Percentiles rank a stretch among this genome's conserved stretches.
Conservation (phyloP, 768 basidiomycete species). For the Rhizopogon rudus region DNA sequence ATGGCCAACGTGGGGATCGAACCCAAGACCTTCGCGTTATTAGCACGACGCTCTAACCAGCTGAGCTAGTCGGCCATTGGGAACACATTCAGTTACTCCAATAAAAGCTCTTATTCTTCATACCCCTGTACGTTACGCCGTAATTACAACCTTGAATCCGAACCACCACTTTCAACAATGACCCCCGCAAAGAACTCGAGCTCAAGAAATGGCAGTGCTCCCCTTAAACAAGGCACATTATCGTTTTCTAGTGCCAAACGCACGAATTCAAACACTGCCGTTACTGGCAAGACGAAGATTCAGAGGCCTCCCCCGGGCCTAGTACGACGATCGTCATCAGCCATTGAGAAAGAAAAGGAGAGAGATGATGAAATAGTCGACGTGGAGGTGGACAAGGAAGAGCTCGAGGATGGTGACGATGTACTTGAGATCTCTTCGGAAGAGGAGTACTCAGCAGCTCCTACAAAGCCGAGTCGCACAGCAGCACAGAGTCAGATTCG, state of each 20-base stretch:
- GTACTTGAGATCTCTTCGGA: conserved; percentile 16
- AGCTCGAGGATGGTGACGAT: neutral
- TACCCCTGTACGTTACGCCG: neutral
- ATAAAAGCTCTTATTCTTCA: neutral
- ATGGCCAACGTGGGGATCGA: conserved; percentile 66
- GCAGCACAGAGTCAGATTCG: neutral
- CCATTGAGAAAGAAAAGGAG: conserved; percentile 7
- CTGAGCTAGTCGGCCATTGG: conserved; percentile 39
- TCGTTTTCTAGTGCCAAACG: conserved; percentile 44
- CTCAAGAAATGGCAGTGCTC: neutral
- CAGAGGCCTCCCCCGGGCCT: neutral
- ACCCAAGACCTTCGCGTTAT: conserved; percentile 69
- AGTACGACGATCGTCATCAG: neutral
- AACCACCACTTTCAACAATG: neutral
- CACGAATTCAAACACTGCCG: conserved; percentile 21
- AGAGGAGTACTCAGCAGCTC: conserved; percentile 9
- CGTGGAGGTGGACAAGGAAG: neutral
- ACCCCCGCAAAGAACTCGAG: neutral
- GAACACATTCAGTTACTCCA: accelerated
- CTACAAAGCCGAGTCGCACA: neutral
- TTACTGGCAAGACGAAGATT: conserved; percentile 13
- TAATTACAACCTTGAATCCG: neutral
- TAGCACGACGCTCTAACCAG: conserved; percentile 49
- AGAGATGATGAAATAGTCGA: neutral
- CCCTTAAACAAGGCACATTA: conserved; percentile 42